Percentiles rank a stretch among this genome's conserved stretches.
Evolutionary conservation across 768 basidiomycete genomes (phyloP).

Genomic region (Trametes cinnabarina): DNA sequence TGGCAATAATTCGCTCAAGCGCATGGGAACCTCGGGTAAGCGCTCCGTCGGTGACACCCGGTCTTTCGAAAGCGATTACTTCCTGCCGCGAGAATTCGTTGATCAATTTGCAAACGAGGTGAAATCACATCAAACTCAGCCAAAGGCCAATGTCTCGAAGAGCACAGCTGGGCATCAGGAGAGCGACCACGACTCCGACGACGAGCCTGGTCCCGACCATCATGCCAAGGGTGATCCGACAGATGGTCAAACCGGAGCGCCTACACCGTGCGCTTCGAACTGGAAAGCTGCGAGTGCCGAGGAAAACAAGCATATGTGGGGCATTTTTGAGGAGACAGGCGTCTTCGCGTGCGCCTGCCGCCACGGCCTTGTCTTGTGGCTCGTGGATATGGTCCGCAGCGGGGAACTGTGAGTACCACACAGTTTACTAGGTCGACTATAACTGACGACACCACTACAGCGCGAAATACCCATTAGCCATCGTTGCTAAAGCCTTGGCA

Average conservation of each 20-base stretch:
- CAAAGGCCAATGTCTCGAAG: too few relatives aligned
- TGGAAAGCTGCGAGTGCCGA: conserved; percentile 34
- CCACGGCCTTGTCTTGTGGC: conserved; percentile 23
- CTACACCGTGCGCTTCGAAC: conserved; percentile 31
- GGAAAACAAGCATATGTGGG: conserved; percentile 34
- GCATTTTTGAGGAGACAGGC: conserved; percentile 35
- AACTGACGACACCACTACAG: too few relatives aligned
- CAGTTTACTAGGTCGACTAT: too few relatives aligned
- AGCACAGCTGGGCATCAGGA: too few relatives aligned
- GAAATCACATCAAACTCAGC: neutral
- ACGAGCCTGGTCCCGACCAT: too few relatives aligned
- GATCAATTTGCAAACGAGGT: conserved; percentile 35
- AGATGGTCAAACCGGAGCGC: conserved; percentile 16
- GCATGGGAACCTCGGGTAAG: conserved; percentile 22
- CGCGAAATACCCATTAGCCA: conserved; percentile 11
- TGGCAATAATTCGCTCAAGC: conserved; percentile 23
- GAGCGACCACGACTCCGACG: neutral
- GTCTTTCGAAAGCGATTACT: conserved; percentile 27
- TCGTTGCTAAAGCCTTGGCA: neutral
- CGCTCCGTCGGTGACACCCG: conserved; percentile 21
- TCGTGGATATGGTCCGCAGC: conserved; percentile 21
- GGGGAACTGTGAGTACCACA: conserved; percentile 25
- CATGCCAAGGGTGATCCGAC: conserved; percentile 23
- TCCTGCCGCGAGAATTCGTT: conserved; percentile 26
- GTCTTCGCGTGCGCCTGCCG: conserved; percentile 30